Evolutionary conservation across 2,329 filamentous ascomycete genomes (phyloP).

Genomic region (Claviceps sorghi): DNA sequence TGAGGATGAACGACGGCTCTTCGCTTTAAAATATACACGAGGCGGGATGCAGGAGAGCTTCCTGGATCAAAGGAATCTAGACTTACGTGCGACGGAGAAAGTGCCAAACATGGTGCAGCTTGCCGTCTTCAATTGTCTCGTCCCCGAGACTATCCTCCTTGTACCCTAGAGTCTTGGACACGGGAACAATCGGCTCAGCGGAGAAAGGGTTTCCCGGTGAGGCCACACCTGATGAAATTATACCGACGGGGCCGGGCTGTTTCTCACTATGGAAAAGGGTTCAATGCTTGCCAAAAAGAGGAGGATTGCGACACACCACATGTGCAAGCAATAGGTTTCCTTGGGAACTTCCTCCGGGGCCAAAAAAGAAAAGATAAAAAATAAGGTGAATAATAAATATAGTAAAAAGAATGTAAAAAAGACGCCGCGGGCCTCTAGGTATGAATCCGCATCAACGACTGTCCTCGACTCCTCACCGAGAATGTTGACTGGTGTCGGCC

Average conservation of each 20-base stretch:
- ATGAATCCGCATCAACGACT: not conserved
- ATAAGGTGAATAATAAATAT: too few relatives aligned
- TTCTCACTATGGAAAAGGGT: not conserved
- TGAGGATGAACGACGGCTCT: not conserved
- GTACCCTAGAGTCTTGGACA: not conserved
- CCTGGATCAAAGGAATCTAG: not conserved
- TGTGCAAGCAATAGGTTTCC: not conserved
- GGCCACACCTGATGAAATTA: not conserved
- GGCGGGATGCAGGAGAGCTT: not conserved
- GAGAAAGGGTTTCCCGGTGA: not conserved
- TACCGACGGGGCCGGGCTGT: not conserved
- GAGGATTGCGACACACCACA: not conserved
- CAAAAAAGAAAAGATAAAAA: too few relatives aligned
- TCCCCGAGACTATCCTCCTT: not conserved
- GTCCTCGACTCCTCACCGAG: not conserved
- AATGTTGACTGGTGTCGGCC: not conserved
- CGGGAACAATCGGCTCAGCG: not conserved
- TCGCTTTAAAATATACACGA: not conserved
- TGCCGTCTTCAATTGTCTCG: not conserved
- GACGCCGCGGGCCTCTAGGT: not conserved
- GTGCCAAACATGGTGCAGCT: slow-evolving; percentile 27
- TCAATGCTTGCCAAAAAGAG: not conserved
- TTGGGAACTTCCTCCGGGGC: too few relatives aligned
- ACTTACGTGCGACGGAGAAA: slow-evolving; percentile 26
- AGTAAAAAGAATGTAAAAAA: not conserved